Percentiles rank a stretch among this genome's conserved stretches.
These are phyloP conservation scores for Pharus latifolius DNA, from an alignment of 176 grass and related monocot species.

Conservation along the genomic window DNA sequence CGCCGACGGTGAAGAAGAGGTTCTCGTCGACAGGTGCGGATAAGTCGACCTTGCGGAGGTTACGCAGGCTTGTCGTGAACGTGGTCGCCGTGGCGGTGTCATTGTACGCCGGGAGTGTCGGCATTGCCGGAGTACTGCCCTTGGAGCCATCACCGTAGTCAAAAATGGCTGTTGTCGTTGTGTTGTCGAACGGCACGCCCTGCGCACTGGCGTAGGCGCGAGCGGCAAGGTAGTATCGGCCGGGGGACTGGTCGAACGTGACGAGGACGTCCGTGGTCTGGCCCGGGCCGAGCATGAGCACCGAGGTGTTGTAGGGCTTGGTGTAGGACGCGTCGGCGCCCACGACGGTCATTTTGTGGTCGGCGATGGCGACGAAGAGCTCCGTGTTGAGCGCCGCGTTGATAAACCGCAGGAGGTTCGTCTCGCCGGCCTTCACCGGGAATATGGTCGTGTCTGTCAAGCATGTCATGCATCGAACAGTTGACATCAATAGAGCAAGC, in stretches of 20 bases:
- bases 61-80: conserved; percentile 48
- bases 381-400: conserved; percentile 86
- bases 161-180: conserved; percentile 79
- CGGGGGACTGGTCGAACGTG: conserved; percentile 40
- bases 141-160: conserved; percentile 22
- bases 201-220: conserved; percentile 64
- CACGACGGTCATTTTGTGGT: conserved; percentile 84
- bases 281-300: conserved; percentile 63
- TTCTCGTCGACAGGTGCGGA: conserved; percentile 45
- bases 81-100: conserved; percentile 52
- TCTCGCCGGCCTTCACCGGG: conserved; percentile 67
- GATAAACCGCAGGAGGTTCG: conserved; percentile 76
- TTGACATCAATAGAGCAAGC: too few relatives aligned
- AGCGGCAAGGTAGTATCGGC: conserved; percentile 75
- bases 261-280: conserved; percentile 96
- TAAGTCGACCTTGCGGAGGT: conserved; percentile 27
- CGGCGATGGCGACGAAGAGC: conserved; percentile 67
- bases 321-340: conserved; percentile 81
- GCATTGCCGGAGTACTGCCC: conserved; percentile 16
- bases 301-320: conserved; percentile 53
- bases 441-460: conserved; percentile 48
- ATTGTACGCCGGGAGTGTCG: conserved; percentile 68
- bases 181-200: conserved; percentile 94
- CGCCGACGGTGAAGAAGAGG: conserved; percentile 87
- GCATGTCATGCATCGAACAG: too few relatives aligned